Base-by-base conservation (phyloP, 2,329 filamentous ascomycete species). In the Pseudocercospora fijiensis region DNA sequence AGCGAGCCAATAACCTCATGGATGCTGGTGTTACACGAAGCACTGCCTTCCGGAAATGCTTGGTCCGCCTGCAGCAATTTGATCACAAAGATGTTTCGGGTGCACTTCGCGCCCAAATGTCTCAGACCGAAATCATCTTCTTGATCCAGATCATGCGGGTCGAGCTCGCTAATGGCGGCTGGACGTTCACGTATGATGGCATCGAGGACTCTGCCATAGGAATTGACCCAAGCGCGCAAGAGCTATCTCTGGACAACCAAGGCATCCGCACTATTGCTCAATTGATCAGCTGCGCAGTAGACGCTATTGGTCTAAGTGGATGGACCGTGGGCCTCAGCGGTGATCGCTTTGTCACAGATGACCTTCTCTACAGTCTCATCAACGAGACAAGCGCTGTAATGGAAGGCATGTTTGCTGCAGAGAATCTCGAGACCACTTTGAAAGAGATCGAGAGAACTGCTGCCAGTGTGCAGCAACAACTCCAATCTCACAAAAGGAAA, bases 181-280 rank as follows among this genome's bases (percentile, higher is more conserved):
- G 90, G 90, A 91, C 89, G 0, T 85, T 86, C 18, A 83, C 85
- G 22, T 92, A 92, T 75, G 78, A 90, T 41, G 88, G 90, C 10
- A 64, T 76, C 13, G 76, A 80, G 24, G 77, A 79, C 49, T 16
- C 49, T 8, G 80, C 82, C 11, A 76, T 80, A 6, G 79, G 82
- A 3, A 84, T 18, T 41, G 85, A 90, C 67, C 86, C 62, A 88
- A 91, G 69, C 81, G 85, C 20, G 83, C 90, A 41, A 86, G 81
- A 82, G 7, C 74, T 79, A 13, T 79, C 81, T 3, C 85, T 86
- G 0, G 85, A 88, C 20, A 87, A 92, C 70, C 85, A 86, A 57
- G 86, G 88, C 58, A 88, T 93, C 68, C 82, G 85, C 16, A 84
- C 91, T 45, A 88, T 94, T 66, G 86, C 89, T 16, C 86, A 88